Base-by-base conservation (phyloP, 2,329 filamentous ascomycete species). In the Fusarium decemcellulare region DNA sequence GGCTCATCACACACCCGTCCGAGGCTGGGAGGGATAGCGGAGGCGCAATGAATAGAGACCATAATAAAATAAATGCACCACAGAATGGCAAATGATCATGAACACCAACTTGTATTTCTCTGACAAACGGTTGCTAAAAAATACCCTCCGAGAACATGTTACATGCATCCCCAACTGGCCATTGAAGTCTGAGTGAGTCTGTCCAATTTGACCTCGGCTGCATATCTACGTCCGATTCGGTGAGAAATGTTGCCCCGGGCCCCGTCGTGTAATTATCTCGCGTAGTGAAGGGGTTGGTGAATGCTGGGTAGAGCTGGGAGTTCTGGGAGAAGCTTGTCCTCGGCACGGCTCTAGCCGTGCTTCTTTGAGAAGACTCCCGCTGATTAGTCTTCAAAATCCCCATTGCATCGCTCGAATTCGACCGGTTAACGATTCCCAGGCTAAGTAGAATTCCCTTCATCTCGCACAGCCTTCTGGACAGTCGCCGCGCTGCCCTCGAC, bases 101-200 rank as follows among this genome's bases (percentile, higher is more conserved):
- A 47, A 47, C 8, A 47, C 43, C 43, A 47, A 47, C 43, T 8
- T 30, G 5, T 15, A 30, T 29, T 15, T 15, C 12, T 29, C 27
- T 29, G 27, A 27, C 12, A 27, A 11, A 47, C 14, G n/a, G 23
- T 15, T 11, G 9, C 55, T 68, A 58, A 52, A 67, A 67, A 2
- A 61, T 70, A 15, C 42, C 61, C 42, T 68, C 65, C 3, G 65
- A 61, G 43, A 68, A 68, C 65, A 68, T 69, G 34, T 68, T 65
- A 12, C 65, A 69, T 5, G 69, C 65, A 23, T 68, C 65, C 1
- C 65, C 65, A 10, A 68, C 55, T 3, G 65, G 65, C 65, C 65
- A 68, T 18, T 68, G 65, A 5, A 68, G 37, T 1, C 61, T 40
- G 10, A 69, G 23, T 8, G 65, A 61, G 32, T 68, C 65, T n/a